phyloP scores from a whole-genome alignment of 2,329 filamentous ascomycete species.

The Cercospora berteroae region DNA sequence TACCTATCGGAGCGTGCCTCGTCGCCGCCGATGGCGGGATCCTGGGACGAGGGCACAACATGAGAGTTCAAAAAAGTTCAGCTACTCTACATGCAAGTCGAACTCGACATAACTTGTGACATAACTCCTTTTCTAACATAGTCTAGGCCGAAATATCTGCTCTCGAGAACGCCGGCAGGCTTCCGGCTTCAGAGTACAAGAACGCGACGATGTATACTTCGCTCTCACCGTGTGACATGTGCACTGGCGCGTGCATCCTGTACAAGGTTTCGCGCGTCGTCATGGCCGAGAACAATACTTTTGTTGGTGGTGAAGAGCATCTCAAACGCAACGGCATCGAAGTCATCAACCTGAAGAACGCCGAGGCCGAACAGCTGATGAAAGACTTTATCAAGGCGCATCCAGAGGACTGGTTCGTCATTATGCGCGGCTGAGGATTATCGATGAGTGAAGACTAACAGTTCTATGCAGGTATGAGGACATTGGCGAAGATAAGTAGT shows the following conservation, averaged over 20 bases:
- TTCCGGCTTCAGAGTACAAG: slow-evolving; percentile 66
- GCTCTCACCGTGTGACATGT: slow-evolving; percentile 78
- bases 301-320: slow-evolving; percentile 70
- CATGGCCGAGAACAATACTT: slow-evolving; percentile 74
- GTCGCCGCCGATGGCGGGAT: slow-evolving; percentile 68
- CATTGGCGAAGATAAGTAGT: slow-evolving; percentile 37
- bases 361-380: slow-evolving; percentile 68
- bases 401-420: slow-evolving; percentile 60
- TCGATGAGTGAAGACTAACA: slow-evolving; percentile 21
- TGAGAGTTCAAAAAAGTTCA: slow-evolving; percentile 69
- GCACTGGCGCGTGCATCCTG: slow-evolving; percentile 72
- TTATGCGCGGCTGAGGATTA: slow-evolving; percentile 21
- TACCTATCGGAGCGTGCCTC: slow-evolving; percentile 59
- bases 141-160: slow-evolving; percentile 70
- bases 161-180: slow-evolving; percentile 70
- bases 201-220: slow-evolving; percentile 82
- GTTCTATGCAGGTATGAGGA: slow-evolving; percentile 39
- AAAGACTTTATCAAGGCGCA: slow-evolving; percentile 68
- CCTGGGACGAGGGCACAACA: slow-evolving; percentile 70
- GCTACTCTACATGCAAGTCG: slow-evolving; percentile 65
- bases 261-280: slow-evolving; percentile 74
- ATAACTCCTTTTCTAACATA: neutral
- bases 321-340: slow-evolving; percentile 67
- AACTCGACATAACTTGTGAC: neutral
- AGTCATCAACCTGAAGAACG: slow-evolving; percentile 66